phyloP scores from a whole-genome alignment of 2,329 filamentous ascomycete species.

The Microcera coccophila region DNA sequence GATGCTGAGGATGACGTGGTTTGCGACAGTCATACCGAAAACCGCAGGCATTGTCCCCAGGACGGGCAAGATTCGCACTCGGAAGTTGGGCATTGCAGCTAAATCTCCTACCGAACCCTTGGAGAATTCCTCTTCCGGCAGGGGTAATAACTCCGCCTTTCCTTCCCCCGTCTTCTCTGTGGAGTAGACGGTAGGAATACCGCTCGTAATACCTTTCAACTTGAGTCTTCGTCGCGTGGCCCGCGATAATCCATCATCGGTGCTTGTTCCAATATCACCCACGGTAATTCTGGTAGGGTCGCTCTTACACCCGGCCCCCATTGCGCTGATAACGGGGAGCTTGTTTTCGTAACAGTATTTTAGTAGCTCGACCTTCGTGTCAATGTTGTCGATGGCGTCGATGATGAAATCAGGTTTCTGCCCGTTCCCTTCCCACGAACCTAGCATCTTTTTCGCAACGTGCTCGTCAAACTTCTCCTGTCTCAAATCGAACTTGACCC shows the following conservation, averaged over 20 bases:
- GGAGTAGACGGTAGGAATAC: slow-evolving; percentile 89
- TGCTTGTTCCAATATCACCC: slow-evolving; percentile 83
- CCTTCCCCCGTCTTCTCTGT: slow-evolving; percentile 86
- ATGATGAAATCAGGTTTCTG: slow-evolving; percentile 81
- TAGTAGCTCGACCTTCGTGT: slow-evolving; percentile 87
- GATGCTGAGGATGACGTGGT: slow-evolving; percentile 84
- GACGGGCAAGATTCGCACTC: slow-evolving; percentile 90
- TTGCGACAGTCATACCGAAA: slow-evolving; percentile 87
- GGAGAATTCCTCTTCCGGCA: slow-evolving; percentile 80
- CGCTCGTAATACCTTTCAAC: slow-evolving; percentile 70
- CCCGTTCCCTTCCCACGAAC: slow-evolving; percentile 56
- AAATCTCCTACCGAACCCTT: slow-evolving; percentile 85
- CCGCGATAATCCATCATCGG: slow-evolving; percentile 83
- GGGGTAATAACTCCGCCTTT: slow-evolving; percentile 82
- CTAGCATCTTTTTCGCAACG: slow-evolving; percentile 64
- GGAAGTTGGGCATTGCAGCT: slow-evolving; percentile 85
- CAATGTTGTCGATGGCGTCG: slow-evolving; percentile 97
- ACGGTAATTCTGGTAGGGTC: slow-evolving; percentile 79
- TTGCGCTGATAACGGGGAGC: slow-evolving; percentile 83
- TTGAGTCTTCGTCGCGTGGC: slow-evolving; percentile 78
- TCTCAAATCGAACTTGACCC: slow-evolving; percentile 82
- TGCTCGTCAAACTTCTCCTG: slow-evolving; percentile 76
- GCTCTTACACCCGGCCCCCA: slow-evolving; percentile 95
- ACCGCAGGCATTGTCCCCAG: slow-evolving; percentile 96
- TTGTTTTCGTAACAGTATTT: slow-evolving; percentile 78